Evolutionary conservation across 306 rosid genomes (phyloP).

Genomic region (Pachyrhizus erosus): DNA sequence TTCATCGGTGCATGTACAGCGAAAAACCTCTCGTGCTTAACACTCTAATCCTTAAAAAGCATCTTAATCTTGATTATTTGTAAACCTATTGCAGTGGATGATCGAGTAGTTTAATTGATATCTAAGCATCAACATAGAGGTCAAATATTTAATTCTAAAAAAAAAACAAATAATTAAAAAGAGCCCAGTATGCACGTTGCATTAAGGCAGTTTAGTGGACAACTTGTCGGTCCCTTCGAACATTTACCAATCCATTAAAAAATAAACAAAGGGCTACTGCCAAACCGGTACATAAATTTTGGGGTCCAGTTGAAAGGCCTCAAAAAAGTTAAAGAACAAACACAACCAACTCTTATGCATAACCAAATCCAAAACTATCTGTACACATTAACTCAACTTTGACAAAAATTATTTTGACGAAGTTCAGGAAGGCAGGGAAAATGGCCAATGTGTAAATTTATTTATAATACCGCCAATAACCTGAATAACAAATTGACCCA

Average conservation of each 20-base stretch:
- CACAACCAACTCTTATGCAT: not conserved
- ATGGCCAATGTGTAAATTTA: not conserved
- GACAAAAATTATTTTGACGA: not conserved
- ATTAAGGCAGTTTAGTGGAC: not conserved
- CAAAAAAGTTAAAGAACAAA: not conserved
- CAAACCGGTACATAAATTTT: not conserved
- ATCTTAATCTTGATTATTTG: not conserved
- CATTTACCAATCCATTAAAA: not conserved
- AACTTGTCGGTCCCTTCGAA: not conserved
- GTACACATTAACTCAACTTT: not conserved
- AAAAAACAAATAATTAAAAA: not conserved
- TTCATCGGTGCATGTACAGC: not conserved
- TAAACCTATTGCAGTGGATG: not conserved
- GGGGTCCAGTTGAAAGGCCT: not conserved
- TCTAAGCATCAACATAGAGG: not conserved
- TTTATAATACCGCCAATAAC: constrained; percentile 4
- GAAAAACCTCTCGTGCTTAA: not conserved
- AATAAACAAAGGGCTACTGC: not conserved
- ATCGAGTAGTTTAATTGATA: not conserved
- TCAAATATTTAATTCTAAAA: not conserved
- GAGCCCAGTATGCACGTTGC: not conserved
- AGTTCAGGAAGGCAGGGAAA: not conserved
- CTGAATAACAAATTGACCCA: constrained; percentile 24
- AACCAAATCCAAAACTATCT: not conserved
- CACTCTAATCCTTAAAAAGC: not conserved